Conservation (phyloP, 768 basidiomycete species). For the Dioszegia aurantiaca region DNA sequence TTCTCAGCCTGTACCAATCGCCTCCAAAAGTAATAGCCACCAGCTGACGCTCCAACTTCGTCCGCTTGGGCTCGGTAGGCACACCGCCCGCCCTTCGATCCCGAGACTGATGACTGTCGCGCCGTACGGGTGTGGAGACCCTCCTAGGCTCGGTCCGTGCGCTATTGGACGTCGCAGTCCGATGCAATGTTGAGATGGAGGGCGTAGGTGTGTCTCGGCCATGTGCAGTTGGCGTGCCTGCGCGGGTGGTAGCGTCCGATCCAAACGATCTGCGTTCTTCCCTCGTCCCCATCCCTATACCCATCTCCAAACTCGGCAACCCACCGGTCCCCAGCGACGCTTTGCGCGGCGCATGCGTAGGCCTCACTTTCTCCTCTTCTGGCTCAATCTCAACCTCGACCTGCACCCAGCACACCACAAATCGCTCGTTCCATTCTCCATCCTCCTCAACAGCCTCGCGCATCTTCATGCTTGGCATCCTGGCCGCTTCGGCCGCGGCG, state of each 20-base stretch:
- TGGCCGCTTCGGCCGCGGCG: slow-evolving; percentile 29
- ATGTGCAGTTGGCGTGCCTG: slow-evolving; percentile 17
- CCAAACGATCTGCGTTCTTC: slow-evolving; percentile 39
- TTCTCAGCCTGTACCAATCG: slow-evolving; percentile 52
- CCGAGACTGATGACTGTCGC: not conserved
- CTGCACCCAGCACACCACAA: slow-evolving; percentile 47
- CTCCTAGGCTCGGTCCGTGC: not conserved
- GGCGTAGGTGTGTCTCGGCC: slow-evolving; percentile 8
- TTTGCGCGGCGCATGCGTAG: not conserved
- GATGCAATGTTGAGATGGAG: not conserved
- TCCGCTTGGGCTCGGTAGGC: slow-evolving; percentile 4
- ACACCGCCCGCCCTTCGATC: not conserved
- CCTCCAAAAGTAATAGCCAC: slow-evolving; percentile 50
- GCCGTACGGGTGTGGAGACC: not conserved
- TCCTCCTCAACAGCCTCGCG: slow-evolving; percentile 24
- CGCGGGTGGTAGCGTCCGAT: slow-evolving; percentile 23
- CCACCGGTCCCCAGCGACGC: slow-evolving; percentile 5
- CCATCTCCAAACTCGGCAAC: slow-evolving; percentile 3
- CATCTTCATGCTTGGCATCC: slow-evolving; percentile 26
- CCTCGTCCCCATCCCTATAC: slow-evolving; percentile 22
- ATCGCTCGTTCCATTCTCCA: slow-evolving; percentile 41
- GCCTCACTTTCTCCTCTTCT: not conserved
- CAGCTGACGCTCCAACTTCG: slow-evolving; percentile 38
- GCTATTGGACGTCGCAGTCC: not conserved
- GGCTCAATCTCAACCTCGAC: slow-evolving; percentile 24